Base-by-base conservation (phyloP, 2,329 filamentous ascomycete species). In the Pseudocercospora ulei region DNA sequence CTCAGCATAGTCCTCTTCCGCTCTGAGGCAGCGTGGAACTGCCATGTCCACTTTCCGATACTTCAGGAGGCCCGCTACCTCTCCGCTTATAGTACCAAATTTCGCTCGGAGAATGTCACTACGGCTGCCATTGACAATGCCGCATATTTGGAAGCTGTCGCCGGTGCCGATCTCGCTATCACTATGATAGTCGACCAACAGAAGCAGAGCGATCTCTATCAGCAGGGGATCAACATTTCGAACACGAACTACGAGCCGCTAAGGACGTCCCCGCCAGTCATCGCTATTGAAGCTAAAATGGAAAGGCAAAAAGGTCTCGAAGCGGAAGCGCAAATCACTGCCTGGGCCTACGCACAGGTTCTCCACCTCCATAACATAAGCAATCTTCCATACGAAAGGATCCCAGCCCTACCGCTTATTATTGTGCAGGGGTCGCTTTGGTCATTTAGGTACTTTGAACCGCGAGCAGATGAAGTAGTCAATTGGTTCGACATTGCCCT, bases 11-110 rank as follows among this genome's bases (percentile, higher is more conserved):
- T 3, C 3, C 17, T 34, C 17, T 14, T 14, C 20, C 30, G 30
- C 20, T 36, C 24, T 5, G 34, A 36, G 34, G 11, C 22, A 12
- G 23, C 23, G 27, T 36, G 23, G 34, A 36, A 36, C 34, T 36
- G 23, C 17, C 9, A 25, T 26, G 23, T 36, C 11, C 23, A 36
- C 19, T 36, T 26, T 23, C 34, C 23, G n/a, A 20, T 36, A n/a
- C 23, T 36, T 12, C 22, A 36, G 24, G 17, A 24, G 23, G 34
- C 23, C 17, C 16, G 23, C 23, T 17, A 25, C 14, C 27, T 9
- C 23, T 36, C 23, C 22, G n/a, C 6, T 20, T 16, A 27, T 23
- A 26, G 27, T 17, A 12, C 22, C 16, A 17, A 20, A 26, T 25
- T 36, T 24, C 12, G 23, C 18, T 16, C n/a, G 12, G 11, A 36